Percentiles rank a stretch among this genome's conserved stretches.
Conservation (phyloP, 345 rosid species). For the Ceriops zippeliana region DNA sequence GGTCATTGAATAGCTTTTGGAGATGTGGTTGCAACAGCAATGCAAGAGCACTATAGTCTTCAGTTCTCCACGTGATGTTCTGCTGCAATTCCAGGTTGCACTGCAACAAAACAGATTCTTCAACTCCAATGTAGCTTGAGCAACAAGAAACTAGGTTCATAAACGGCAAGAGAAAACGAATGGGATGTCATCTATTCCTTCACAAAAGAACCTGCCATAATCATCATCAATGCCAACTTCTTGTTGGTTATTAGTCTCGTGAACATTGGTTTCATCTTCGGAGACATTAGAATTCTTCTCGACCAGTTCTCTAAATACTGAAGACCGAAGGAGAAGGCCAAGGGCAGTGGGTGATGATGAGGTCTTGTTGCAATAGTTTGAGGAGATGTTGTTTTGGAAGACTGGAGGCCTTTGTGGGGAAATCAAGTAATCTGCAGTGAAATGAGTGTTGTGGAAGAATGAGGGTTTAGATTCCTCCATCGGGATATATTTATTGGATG, state of each 20-base stretch:
- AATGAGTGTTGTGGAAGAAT: constrained; percentile 19
- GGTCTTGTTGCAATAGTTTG: constrained; percentile 24
- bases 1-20: too few relatives aligned
- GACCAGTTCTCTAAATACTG: constrained; percentile 48
- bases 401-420: constrained; percentile 25
- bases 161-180: constrained; percentile 20
- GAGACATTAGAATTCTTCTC: constrained; percentile 45
- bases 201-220: background rate
- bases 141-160: too few relatives aligned
- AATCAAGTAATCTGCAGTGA: constrained; percentile 23
- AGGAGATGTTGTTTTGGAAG: constrained; percentile 14
- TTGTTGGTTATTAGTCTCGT: background rate
- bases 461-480: constrained; percentile 34
- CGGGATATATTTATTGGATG: constrained; percentile 18
- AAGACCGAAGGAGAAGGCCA: constrained; percentile 52
- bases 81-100: too few relatives aligned
- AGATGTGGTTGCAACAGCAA: too few relatives aligned
- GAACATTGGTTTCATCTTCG: constrained; percentile 23
- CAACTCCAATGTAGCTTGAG: too few relatives aligned
- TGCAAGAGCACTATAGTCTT: too few relatives aligned
- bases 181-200: constrained; percentile 12
- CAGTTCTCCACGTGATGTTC: too few relatives aligned
- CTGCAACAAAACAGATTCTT: too few relatives aligned
- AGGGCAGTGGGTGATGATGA: constrained; percentile 52
- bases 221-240: background rate